These are phyloP conservation scores for Pisolithus albus DNA, from an alignment of 768 basidiomycete species.

Conservation along the genomic window DNA sequence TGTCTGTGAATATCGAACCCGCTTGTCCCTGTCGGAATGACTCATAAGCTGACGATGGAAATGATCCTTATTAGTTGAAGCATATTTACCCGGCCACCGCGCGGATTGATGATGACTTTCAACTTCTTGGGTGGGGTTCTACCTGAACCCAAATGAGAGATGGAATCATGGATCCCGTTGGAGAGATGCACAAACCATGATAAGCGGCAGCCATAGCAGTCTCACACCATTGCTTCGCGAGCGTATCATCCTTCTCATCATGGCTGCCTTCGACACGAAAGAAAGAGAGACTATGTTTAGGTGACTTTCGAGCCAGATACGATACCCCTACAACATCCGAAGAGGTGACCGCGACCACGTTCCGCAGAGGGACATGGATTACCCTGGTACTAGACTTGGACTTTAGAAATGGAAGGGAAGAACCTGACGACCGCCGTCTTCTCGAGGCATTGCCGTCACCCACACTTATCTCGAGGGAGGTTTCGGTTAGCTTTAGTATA, in stretches of 20 bases:
- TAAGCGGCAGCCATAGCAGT: conserved; percentile 54
- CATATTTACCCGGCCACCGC: conserved; percentile 61
- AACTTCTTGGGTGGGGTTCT: conserved; percentile 50
- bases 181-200: conserved; percentile 34
- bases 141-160: conserved; percentile 27
- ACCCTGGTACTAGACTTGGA: background rate
- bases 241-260: conserved; percentile 26
- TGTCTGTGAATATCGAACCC: conserved; percentile 42
- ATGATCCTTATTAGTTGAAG: conserved; percentile 4
- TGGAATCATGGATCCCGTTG: background rate
- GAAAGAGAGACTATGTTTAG: conserved; percentile 34
- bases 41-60: conserved; percentile 1
- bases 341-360: conserved; percentile 50
- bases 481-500: conserved; percentile 23
- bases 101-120: conserved; percentile 72
- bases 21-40: conserved; percentile 51
- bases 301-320: conserved; percentile 42
- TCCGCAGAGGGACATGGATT: conserved; percentile 34
- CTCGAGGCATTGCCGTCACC: background rate
- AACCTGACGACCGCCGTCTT: conserved; percentile 5
- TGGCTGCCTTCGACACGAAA: conserved; percentile 37
- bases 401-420: conserved; percentile 3
- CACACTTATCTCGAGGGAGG: conserved; percentile 19
- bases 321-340: conserved; percentile 39
- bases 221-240: conserved; percentile 46